These are phyloP conservation scores for Arthrobotrys musiformis DNA, from an alignment of 2,329 filamentous ascomycete genomes.

Conservation along the genomic window DNA sequence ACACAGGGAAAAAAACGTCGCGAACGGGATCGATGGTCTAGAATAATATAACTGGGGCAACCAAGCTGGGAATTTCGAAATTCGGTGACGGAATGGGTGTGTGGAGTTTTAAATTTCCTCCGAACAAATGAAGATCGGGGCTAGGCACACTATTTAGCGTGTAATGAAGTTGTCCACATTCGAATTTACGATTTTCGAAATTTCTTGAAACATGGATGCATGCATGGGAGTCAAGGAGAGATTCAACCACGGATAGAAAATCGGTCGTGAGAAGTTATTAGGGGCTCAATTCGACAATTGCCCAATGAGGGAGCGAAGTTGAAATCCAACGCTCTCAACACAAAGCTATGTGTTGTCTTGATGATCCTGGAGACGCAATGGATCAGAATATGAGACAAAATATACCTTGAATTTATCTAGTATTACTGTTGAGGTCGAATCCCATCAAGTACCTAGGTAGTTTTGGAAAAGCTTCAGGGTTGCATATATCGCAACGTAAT, in stretches of 20 bases:
- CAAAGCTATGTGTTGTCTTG: not conserved
- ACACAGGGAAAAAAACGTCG: constrained; percentile 29
- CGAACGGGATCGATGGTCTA: constrained; percentile 12
- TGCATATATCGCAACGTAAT: no score
- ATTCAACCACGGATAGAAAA: no score
- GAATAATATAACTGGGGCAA: not conserved
- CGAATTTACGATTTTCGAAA: not conserved
- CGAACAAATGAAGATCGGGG: constrained; percentile 31
- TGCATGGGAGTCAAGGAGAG: no score
- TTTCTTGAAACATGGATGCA: no score
- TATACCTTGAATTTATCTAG: not conserved
- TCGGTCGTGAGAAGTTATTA: no score
- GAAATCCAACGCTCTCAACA: constrained; percentile 11
- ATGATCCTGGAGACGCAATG: no score
- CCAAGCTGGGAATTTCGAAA: no score
- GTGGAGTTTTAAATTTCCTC: constrained; percentile 16
- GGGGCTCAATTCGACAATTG: no score
- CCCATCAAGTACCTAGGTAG: no score
- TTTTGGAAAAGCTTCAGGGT: no score
- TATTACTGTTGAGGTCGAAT: not conserved
- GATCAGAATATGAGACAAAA: not conserved
- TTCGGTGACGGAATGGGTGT: not conserved
- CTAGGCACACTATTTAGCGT: constrained; percentile 12
- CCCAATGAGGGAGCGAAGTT: not conserved
- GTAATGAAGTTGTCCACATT: constrained; percentile 9